These are phyloP conservation scores for Austropuccinia psidii DNA, from an alignment of 1,284 basidiomycete species.

Conservation along the genomic window DNA sequence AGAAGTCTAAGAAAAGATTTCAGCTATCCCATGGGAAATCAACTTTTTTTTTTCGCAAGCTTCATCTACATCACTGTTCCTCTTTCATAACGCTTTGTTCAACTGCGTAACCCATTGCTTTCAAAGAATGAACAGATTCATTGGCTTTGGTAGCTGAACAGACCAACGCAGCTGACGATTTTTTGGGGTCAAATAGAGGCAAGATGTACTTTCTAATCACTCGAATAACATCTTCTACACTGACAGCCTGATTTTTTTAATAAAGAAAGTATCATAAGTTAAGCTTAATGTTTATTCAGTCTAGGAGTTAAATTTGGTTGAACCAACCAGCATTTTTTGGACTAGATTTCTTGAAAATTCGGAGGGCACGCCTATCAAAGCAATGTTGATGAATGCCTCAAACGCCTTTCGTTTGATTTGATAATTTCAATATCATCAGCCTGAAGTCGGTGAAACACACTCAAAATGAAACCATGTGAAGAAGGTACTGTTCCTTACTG, in stretches of 20 bases:
- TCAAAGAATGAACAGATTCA: not conserved
- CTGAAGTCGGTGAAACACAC: too few species aligned
- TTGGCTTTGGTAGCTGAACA: conserved; percentile 43
- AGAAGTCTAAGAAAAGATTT: too few species aligned
- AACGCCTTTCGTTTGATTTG: conserved; percentile 62
- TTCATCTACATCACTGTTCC: not conserved
- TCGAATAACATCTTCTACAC: conserved; percentile 64
- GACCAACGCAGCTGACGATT: conserved; percentile 72
- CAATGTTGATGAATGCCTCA: conserved; percentile 76
- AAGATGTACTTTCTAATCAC: conserved; percentile 69
- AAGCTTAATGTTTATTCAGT: not conserved
- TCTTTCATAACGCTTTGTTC: not conserved
- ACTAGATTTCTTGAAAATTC: conserved; percentile 51
- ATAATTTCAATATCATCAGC: not conserved
- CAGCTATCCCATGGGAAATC: too few species aligned
- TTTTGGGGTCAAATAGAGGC: conserved; percentile 71
- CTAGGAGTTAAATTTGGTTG: too few species aligned
- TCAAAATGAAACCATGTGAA: conserved; percentile 40
- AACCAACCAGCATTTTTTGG: not conserved
- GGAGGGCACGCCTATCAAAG: conserved; percentile 67
- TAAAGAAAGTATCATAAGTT: not conserved
- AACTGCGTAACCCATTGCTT: not conserved
- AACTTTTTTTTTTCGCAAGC: not conserved
- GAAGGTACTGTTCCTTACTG: conserved; percentile 54
- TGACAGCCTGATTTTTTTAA: conserved; percentile 58